phyloP scores from a whole-genome alignment of 2,329 filamentous ascomycete species.

The Aureobasidium musti region DNA sequence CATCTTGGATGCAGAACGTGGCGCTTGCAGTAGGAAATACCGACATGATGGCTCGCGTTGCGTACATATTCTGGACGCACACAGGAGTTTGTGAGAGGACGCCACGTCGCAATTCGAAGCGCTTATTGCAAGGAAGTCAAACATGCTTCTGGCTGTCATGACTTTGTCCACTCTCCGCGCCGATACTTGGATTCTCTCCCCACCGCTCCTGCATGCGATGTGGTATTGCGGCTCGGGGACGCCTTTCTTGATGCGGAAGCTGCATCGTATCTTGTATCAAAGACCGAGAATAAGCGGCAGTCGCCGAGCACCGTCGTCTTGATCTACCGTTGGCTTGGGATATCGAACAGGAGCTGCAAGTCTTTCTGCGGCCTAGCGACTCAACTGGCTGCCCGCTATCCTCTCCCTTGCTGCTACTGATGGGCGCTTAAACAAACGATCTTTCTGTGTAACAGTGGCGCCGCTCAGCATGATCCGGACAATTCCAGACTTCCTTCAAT shows the following conservation, averaged over 20 bases:
- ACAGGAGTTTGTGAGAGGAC: conserved; percentile 14
- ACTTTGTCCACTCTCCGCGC: conserved; percentile 1
- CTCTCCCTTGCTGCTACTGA: conserved; percentile 4
- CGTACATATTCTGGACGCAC: background rate
- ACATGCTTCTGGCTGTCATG: background rate
- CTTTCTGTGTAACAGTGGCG: conserved; percentile 7
- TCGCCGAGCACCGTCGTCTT: conserved; percentile 16
- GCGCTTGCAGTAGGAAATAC: conserved; percentile 21
- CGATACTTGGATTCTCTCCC: background rate
- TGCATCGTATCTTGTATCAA: conserved; percentile 5
- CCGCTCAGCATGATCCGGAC: background rate
- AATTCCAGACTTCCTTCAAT: background rate
- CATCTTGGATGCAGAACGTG: conserved; percentile 25
- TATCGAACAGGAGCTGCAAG: background rate
- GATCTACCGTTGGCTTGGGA: conserved; percentile 1
- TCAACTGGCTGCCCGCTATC: background rate
- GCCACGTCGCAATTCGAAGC: conserved; percentile 23
- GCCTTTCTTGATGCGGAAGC: conserved; percentile 10
- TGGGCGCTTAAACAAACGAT: conserved; percentile 5
- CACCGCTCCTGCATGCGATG: conserved; percentile 4
- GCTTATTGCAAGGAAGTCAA: conserved; percentile 4
- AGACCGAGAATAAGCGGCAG: conserved; percentile 9
- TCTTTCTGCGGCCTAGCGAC: conserved; percentile 11
- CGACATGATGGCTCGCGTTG: conserved; percentile 10
- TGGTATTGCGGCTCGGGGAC: conserved; percentile 4